Evolutionary conservation across 2,329 filamentous ascomycete genomes (phyloP).

Genomic region (Rugonectria rugulosa): DNA sequence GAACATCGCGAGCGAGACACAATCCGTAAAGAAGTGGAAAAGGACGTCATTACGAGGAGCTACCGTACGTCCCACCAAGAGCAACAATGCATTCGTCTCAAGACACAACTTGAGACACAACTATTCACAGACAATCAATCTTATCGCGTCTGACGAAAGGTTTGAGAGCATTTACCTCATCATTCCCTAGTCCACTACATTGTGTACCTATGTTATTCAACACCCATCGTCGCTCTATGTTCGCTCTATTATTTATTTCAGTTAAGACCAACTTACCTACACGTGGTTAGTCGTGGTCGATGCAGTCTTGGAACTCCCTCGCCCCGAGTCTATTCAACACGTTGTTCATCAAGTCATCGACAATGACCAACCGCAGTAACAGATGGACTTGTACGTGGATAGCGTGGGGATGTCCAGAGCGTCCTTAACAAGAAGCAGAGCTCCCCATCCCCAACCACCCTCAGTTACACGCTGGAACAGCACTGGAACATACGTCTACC

Average conservation of each 20-base stretch:
- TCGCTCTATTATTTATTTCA: neutral
- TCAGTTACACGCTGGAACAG: too few relatives aligned
- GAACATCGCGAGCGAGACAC: too few relatives aligned
- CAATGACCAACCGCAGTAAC: too few relatives aligned
- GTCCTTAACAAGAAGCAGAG: neutral
- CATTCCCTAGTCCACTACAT: neutral
- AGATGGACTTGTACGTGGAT: neutral
- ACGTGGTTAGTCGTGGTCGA: too few relatives aligned
- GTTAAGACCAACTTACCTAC: too few relatives aligned
- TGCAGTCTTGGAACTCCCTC: too few relatives aligned
- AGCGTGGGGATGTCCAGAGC: neutral
- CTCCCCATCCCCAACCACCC: neutral
- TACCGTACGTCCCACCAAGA: conserved; percentile 28
- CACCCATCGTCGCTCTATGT: neutral
- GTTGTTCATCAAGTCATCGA: too few relatives aligned
- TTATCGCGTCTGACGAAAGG: neutral
- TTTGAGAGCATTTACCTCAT: neutral
- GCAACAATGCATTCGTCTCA: conserved; percentile 4
- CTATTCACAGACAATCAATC: neutral
- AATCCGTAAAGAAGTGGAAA: too few relatives aligned
- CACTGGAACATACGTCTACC: too few relatives aligned
- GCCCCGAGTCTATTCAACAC: too few relatives aligned
- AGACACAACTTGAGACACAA: conserved; percentile 21
- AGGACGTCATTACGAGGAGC: conserved; percentile 3
- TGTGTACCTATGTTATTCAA: neutral